Percentiles rank a stretch among this genome's conserved stretches.
Evolutionary conservation across 2,329 filamentous ascomycete genomes (phyloP).

Genomic region (Thermothelomyces thermophilus): DNA sequence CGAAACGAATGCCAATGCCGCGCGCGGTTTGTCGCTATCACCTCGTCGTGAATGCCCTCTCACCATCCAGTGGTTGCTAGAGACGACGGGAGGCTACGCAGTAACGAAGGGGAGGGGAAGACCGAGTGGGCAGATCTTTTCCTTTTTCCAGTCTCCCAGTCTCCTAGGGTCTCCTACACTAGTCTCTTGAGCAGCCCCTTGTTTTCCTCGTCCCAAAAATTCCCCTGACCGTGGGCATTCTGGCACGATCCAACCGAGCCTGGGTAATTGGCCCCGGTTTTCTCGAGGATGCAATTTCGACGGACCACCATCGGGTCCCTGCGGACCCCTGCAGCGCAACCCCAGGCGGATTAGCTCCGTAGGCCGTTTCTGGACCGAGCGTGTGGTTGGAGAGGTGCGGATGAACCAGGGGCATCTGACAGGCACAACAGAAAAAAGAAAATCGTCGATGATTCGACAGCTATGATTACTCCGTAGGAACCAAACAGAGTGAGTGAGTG

Average conservation of each 20-base stretch:
- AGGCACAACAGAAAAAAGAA: too few relatives aligned
- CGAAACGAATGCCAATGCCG: too few relatives aligned
- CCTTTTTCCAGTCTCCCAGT: conserved; percentile 1
- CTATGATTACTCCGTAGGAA: too few relatives aligned
- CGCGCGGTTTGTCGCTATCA: background rate
- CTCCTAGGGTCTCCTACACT: conserved; percentile 3
- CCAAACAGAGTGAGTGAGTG: too few relatives aligned
- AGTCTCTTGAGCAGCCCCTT: conserved; percentile 4
- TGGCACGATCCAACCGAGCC: conserved; percentile 11
- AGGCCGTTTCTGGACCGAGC: conserved; percentile 20
- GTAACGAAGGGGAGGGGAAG: background rate
- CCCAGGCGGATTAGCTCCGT: conserved; percentile 16
- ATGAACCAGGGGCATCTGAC: conserved; percentile 13
- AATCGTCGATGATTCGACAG: too few relatives aligned
- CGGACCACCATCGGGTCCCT: conserved; percentile 23
- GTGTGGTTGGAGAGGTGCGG: conserved; percentile 15
- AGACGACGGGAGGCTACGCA: background rate
- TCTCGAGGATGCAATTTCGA: conserved; percentile 25
- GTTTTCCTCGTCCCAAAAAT: conserved; percentile 9
- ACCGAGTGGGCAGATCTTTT: conserved; percentile 13
- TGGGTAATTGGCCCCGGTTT: conserved; percentile 19
- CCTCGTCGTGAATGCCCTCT: conserved; percentile 7
- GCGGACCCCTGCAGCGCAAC: conserved; percentile 22
- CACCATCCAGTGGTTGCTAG: conserved; percentile 6
- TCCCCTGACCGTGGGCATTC: conserved; percentile 8